These are phyloP conservation scores for Debaryomyces fabryi DNA, from an alignment of 1,139 yeast species.

Conservation along the genomic window DNA sequence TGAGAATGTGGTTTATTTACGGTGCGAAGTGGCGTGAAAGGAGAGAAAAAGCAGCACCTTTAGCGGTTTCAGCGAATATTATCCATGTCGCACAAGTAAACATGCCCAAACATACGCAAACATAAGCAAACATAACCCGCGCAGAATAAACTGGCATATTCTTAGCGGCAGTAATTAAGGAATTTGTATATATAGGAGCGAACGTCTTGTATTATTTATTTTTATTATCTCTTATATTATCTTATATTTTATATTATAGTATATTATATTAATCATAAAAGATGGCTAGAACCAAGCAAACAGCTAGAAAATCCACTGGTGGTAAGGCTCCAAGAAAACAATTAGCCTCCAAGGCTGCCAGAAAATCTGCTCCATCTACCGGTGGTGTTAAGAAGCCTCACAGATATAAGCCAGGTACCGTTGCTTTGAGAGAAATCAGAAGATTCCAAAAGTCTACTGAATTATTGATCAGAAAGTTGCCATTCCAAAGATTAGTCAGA, in stretches of 20 bases:
- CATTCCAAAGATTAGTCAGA: conserved; percentile 97
- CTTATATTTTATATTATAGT: background rate
- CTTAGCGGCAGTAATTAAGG: background rate
- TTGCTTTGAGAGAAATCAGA: conserved; percentile 98
- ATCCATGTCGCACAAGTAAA: background rate
- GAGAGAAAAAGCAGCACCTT: background rate
- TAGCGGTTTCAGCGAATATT: background rate
- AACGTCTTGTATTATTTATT: background rate
- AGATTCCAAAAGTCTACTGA: conserved; percentile 98
- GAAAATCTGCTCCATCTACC: conserved; percentile 96
- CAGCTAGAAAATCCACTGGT: conserved; percentile 98
- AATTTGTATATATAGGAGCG: background rate
- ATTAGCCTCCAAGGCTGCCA: conserved; percentile 98
- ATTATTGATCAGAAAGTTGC: conserved; percentile 92
- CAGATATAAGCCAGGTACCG: conserved; percentile 99
- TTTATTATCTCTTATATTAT: background rate
- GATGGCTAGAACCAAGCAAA: conserved; percentile 98
- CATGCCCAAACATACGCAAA: background rate
- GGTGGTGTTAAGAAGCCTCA: conserved; percentile 99
- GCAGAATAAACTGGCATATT: background rate
- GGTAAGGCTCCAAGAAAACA: conserved; percentile 99
- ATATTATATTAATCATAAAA: conserved; percentile 14
- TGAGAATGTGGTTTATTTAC: background rate
- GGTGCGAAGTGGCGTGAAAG: too few species aligned
- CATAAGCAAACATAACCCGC: background rate